Conservation (phyloP, 257 asterid genomes). For the Eucommia ulmoides region DNA sequence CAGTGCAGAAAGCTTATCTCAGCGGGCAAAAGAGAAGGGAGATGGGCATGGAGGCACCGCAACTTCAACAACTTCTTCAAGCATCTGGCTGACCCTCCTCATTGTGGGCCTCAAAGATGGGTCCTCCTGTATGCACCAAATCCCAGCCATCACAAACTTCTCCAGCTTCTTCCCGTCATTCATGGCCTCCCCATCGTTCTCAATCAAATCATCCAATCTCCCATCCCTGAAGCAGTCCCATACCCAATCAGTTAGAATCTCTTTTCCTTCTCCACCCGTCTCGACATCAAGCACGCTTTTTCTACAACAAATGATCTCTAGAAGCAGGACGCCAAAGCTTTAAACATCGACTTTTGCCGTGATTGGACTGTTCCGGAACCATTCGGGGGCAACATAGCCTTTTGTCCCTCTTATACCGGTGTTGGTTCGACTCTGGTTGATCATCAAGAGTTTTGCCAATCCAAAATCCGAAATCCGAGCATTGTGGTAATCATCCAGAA, state of each 20-base stretch:
- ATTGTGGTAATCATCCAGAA: neutral
- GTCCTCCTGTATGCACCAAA: neutral
- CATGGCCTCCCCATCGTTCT: neutral
- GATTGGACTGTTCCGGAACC: neutral
- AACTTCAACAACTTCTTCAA: neutral
- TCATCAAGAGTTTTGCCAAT: conserved; percentile 1
- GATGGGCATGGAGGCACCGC: neutral
- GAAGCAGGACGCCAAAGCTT: neutral
- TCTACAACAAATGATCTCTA: neutral
- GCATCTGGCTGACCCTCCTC: neutral
- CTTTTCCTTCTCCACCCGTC: neutral
- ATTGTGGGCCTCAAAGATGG: neutral
- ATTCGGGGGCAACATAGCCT: conserved; percentile 1
- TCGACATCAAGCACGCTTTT: neutral
- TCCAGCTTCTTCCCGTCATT: neutral
- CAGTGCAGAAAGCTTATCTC: no score
- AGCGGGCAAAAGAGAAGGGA: neutral
- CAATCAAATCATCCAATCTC: neutral
- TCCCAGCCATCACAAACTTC: neutral
- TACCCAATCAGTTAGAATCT: neutral
- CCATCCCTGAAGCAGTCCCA: neutral
- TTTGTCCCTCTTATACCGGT: neutral
- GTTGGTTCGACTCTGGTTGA: neutral
- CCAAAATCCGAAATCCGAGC: neutral
- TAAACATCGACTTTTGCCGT: neutral